Conservation (phyloP, 805 yeast genomes). For the Grigorovia humatica region DNA sequence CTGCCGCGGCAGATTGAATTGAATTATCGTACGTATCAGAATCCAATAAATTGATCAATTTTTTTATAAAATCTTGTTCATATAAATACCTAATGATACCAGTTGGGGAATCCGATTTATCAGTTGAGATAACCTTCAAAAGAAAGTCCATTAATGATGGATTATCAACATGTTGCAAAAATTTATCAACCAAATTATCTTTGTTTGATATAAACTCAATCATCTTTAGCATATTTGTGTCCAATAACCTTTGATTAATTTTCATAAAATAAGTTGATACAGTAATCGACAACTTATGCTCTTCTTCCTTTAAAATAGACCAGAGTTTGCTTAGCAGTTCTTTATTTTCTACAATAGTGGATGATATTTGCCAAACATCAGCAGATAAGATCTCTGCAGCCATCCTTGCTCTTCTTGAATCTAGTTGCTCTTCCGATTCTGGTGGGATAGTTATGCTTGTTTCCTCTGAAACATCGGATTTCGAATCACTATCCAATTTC, state of each 20-base stretch:
- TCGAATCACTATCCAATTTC: not conserved
- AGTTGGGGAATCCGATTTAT: conserved; percentile 79
- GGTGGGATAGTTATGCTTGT: conserved; percentile 26
- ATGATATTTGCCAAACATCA: conserved; percentile 89
- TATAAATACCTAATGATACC: conserved; percentile 73
- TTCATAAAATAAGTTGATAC: conserved; percentile 84
- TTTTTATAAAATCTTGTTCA: conserved; percentile 62
- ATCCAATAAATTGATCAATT: conserved; percentile 58
- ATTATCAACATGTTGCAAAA: conserved; percentile 76
- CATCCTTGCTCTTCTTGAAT: conserved; percentile 43
- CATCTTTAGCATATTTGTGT: conserved; percentile 79
- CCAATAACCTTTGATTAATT: conserved; percentile 79
- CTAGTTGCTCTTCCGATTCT: conserved; percentile 32
- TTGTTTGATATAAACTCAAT: conserved; percentile 56
- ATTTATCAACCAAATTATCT: conserved; percentile 60
- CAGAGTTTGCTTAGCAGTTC: conserved; percentile 60
- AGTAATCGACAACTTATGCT: conserved; percentile 56
- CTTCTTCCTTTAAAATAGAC: conserved; percentile 56
- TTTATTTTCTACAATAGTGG: conserved; percentile 71
- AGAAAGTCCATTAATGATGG: conserved; percentile 92
- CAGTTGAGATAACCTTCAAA: conserved; percentile 82
- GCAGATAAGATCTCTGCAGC: conserved; percentile 85
- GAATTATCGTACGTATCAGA: conserved; percentile 47
- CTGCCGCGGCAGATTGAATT: conserved; percentile 87
- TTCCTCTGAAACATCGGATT: conserved; percentile 24